Percentiles rank a stretch among this genome's conserved stretches.
Conservation (phyloP, 257 asterid species). For the Ehretia macrophylla region DNA sequence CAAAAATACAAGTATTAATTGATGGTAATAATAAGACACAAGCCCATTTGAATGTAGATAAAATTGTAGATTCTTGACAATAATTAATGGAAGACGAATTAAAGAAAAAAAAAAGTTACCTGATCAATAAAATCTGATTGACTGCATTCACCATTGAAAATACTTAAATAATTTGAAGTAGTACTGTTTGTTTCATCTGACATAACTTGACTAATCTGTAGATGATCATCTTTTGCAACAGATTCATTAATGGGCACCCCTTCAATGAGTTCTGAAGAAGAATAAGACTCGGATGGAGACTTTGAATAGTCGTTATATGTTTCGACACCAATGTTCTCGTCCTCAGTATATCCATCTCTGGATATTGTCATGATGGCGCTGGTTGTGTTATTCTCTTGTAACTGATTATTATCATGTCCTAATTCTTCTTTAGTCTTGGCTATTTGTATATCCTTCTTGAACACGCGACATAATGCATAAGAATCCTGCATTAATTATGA, state of each 20-base stretch:
- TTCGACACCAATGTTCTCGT: slow-evolving; percentile 12
- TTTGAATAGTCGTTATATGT: slow-evolving; percentile 13
- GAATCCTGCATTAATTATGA: slow-evolving; percentile 34
- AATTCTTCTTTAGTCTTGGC: slow-evolving; percentile 7
- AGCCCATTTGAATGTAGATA: too few relatives aligned
- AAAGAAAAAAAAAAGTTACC: slow-evolving; percentile 20
- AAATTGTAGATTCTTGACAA: too few relatives aligned
- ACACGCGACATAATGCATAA: slow-evolving; percentile 60
- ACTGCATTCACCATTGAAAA: slow-evolving; percentile 20
- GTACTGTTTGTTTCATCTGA: slow-evolving; percentile 43
- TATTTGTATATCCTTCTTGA: slow-evolving; percentile 49
- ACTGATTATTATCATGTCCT: slow-evolving; percentile 1
- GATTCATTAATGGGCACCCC: slow-evolving; percentile 20
- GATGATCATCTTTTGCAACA: slow-evolving; percentile 19
- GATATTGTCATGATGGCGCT: too few relatives aligned
- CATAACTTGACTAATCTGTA: slow-evolving; percentile 25
- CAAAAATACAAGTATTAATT: too few relatives aligned
- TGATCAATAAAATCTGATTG: slow-evolving; percentile 32
- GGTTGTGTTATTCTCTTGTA: too few relatives aligned
- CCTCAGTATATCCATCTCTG: slow-evolving; percentile 5
- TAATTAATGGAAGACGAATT: not conserved
- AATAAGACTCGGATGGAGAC: slow-evolving; percentile 29
- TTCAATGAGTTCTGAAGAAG: slow-evolving; percentile 48
- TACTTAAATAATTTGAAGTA: slow-evolving; percentile 30
- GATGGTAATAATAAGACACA: too few relatives aligned